Base-by-base conservation (phyloP, 176 grass and related monocot genomes). In the Musa itinerans region DNA sequence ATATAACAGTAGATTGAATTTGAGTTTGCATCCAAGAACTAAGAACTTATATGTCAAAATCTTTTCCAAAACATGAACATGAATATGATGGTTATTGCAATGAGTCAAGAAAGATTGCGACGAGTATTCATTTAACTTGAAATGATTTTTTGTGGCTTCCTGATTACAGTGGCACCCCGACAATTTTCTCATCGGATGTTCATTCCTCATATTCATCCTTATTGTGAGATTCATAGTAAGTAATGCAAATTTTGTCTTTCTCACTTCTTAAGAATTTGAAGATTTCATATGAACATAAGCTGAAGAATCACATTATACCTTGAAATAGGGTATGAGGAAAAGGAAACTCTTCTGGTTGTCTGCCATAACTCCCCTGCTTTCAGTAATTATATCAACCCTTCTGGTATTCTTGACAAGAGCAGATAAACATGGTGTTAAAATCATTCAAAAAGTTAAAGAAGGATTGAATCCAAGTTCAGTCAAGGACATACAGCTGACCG, bases 161-260 rank as follows among this genome's bases (percentile, higher is more conserved):
- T 72, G 57, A 87, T 74, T 26, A 75, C 95, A 99, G 95, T 94
- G 90, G 86, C 88, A 93, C 76, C 78, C 88, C 0, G 75, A 81
- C 61, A 98, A 98, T 86, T 98, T 98, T 81, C 71, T 93, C 23
- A 93, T 98, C 24, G 95, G 95, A 82, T 94, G 90, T 52, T 89
- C 86, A 0, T 98, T 98, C 72, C 90, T 98, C 11, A 87, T 94
- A 79, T 86, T 98, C 86, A 98, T 98, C 69, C 90, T 98, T 58
- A 7, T 84, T 65, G 73, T 81, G 23, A 92, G 90, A 49, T 98
- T 98, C 81, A 89, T 94, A 8, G 95, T 98, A 91, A 93, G 94
- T 77, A 70, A 80, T n/a, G 77, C 10, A 49, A 15, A 55, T 9
- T 11, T 54, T 8, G 1, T 24, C 15, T 22, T 57, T 69, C 24